Conservation (phyloP, 2,329 filamentous ascomycete genomes). For the Blumeria hordei region DNA sequence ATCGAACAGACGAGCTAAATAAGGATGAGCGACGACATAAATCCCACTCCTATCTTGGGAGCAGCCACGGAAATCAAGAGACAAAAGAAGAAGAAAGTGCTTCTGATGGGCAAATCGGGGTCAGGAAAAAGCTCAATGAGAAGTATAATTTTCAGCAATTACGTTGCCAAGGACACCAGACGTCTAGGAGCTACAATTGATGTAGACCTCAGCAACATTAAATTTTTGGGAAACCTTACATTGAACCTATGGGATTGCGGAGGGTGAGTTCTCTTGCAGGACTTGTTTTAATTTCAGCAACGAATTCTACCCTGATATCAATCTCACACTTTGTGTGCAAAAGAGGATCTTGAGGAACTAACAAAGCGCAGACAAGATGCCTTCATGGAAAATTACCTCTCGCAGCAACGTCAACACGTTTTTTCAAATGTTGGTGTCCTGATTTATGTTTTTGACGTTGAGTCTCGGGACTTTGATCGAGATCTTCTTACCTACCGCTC, state of each 20-base stretch:
- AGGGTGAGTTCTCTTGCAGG: conserved; percentile 28
- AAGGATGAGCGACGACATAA: too few species aligned
- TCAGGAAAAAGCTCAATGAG: conserved; percentile 97
- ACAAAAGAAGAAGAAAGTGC: conserved; percentile 66
- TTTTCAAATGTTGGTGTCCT: conserved; percentile 91
- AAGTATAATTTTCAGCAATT: conserved; percentile 97
- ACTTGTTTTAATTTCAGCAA: neutral
- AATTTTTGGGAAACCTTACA: conserved; percentile 93
- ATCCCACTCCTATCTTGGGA: too few species aligned
- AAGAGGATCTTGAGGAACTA: too few species aligned
- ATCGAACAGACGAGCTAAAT: too few species aligned
- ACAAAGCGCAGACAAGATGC: conserved; percentile 51
- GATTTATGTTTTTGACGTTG: conserved; percentile 98
- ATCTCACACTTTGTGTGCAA: neutral
- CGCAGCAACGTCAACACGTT: conserved; percentile 82
- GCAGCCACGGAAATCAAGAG: conserved; percentile 18
- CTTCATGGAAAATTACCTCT: conserved; percentile 96
- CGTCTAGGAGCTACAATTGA: conserved; percentile 89
- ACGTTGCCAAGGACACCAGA: conserved; percentile 86
- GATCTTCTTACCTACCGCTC: conserved; percentile 82
- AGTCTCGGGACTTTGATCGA: conserved; percentile 79
- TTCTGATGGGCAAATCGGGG: conserved; percentile 85
- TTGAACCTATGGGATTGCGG: conserved; percentile 98
- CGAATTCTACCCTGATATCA: neutral
- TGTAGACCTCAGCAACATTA: conserved; percentile 93